Evolutionary conservation across 2,329 filamentous ascomycete genomes (phyloP).

Genomic region (Mycosphaerella arachidis): DNA sequence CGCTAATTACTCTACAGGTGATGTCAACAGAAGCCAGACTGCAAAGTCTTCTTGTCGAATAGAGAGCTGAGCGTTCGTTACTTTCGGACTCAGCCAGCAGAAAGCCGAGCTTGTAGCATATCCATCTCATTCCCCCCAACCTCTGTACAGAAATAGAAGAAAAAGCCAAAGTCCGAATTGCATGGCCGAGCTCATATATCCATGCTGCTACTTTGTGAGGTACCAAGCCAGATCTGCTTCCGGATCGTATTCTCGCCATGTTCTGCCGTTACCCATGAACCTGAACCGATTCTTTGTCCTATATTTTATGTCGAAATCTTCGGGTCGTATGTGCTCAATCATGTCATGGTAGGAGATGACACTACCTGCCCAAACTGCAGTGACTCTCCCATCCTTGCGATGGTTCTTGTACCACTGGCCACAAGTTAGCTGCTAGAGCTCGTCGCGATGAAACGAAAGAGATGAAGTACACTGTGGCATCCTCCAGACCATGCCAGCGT

Average conservation of each 20-base stretch:
- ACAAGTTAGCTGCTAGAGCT: too few species aligned
- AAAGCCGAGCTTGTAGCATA: constrained; percentile 14
- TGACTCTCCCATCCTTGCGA: constrained; percentile 29
- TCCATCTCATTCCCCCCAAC: constrained; percentile 3
- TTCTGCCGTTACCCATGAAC: constrained; percentile 50
- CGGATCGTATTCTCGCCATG: constrained; percentile 28
- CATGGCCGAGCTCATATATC: not conserved
- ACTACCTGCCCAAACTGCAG: constrained; percentile 31
- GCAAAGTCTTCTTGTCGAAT: constrained; percentile 81
- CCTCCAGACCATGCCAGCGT: constrained; percentile 30
- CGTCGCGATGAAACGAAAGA: not conserved
- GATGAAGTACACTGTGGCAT: constrained; percentile 22
- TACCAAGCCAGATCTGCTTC: constrained; percentile 25
- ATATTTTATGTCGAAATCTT: constrained; percentile 49
- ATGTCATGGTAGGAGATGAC: constrained; percentile 28
- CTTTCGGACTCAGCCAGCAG: not conserved
- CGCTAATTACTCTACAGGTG: constrained; percentile 50
- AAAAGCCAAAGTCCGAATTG: not conserved
- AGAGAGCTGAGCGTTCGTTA: constrained; percentile 22
- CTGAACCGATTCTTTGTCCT: constrained; percentile 42
- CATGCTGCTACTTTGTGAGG: constrained; percentile 18
- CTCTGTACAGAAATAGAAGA: constrained; percentile 19
- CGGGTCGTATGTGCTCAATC: constrained; percentile 39
- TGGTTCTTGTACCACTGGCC: constrained; percentile 28
- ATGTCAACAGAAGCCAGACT: constrained; percentile 86